Evolutionary conservation across 306 rosid genomes (phyloP), one percentile per base, ranked within the genome.

Genomic region (Vicia villosa): DNA sequence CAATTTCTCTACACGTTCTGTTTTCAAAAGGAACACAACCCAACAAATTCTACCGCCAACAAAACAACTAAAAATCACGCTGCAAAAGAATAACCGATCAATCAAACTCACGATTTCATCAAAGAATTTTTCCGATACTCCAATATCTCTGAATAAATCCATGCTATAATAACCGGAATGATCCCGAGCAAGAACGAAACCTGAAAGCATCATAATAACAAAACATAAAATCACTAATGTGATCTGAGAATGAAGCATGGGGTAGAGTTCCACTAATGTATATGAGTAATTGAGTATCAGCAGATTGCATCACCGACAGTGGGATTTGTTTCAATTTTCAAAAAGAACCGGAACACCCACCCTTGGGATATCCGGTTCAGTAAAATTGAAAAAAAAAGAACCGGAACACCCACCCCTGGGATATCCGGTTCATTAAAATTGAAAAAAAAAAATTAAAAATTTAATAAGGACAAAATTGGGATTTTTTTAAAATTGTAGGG

Each of bases 101-200:
- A 50, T 21, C 7, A 19, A 61, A 83, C 98, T 86, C 65, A 94
- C 98, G 76, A 65, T 88, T 84, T 94, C 65, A 88, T n/a, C 40
- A 74, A 75, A 13, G 87, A 69, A 51, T 24, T 85, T 75, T 83
- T 90, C 65, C 74, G 82, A 80, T 82, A 83, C 86, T 84, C 95
- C 84, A 90, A 84, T 13, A 76, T 78, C 91, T 94, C 98, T 1
- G 97, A 70, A 59, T 84, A 94, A 68, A 90, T 79, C 98, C 98
- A 94, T 66, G 90, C 87, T 7, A 40, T 63, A 52, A 85, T 30
- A 5, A 88, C 75, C 21, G 93, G 96, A 68, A 85, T 50, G 24
- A 86, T 63, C 50, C 92, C 96, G 36, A 88, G 95, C 81, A 86
- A 60, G 79, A 85, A 78, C 54, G 96, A 88, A 19, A 88, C 83